These are phyloP conservation scores for Rutstroemia sp. DNA, from an alignment of 2,329 filamentous ascomycete species.

Conservation along the genomic window DNA sequence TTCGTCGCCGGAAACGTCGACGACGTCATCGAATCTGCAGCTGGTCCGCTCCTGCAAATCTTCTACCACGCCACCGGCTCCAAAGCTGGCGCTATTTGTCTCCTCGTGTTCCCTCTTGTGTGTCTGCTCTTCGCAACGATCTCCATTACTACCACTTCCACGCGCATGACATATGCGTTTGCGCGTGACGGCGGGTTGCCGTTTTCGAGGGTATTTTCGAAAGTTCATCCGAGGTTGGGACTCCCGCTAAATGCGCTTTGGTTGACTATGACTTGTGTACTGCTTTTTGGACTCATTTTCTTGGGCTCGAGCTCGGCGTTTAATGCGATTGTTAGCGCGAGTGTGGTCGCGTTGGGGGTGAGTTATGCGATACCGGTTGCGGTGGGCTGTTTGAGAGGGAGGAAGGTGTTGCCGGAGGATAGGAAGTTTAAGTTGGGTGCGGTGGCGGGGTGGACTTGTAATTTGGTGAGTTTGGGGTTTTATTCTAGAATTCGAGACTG, in stretches of 20 bases:
- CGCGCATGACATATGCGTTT: slow-evolving; percentile 59
- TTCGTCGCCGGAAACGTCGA: slow-evolving; percentile 27
- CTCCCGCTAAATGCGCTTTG: slow-evolving; percentile 61
- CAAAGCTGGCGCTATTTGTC: slow-evolving; percentile 26
- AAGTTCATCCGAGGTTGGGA: slow-evolving; percentile 51
- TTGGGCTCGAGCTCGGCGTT: slow-evolving; percentile 59
- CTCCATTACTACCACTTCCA: slow-evolving; percentile 38
- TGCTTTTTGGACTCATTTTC: slow-evolving; percentile 63
- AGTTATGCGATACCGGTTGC: slow-evolving; percentile 67
- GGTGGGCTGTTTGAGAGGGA: slow-evolving; percentile 60
- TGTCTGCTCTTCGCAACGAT: slow-evolving; percentile 58
- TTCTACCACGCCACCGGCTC: slow-evolving; percentile 40
- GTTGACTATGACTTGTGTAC: slow-evolving; percentile 50
- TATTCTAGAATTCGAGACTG: neutral
- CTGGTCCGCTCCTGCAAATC: slow-evolving; percentile 43
- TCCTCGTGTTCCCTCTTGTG: slow-evolving; percentile 46
- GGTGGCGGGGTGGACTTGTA: slow-evolving; percentile 50
- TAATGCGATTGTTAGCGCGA: slow-evolving; percentile 63
- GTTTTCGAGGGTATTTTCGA: slow-evolving; percentile 50
- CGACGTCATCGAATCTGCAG: slow-evolving; percentile 38
- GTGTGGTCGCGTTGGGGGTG: slow-evolving; percentile 63
- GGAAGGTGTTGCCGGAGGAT: slow-evolving; percentile 52
- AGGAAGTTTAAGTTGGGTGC: slow-evolving; percentile 49
- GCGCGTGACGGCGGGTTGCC: slow-evolving; percentile 60
- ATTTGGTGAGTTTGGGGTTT: slow-evolving; percentile 36